phyloP scores from a whole-genome alignment of 2,329 filamentous ascomycete genomes.

The Massarina eburnea region DNA sequence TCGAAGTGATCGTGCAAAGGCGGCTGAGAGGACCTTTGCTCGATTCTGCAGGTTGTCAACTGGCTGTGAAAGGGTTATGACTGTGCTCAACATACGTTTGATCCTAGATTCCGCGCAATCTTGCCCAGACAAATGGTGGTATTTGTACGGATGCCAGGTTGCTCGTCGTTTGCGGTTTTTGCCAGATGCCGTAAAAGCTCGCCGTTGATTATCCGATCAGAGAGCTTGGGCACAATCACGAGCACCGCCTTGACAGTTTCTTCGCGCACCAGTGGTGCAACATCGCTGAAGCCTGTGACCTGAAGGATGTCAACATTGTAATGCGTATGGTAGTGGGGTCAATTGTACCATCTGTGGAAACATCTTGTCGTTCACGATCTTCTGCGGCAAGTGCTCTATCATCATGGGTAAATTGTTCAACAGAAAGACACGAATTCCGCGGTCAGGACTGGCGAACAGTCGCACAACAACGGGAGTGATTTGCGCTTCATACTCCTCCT shows the following conservation, averaged over 20 bases:
- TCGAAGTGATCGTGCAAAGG: conserved; percentile 83
- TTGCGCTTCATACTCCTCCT: conserved; percentile 84
- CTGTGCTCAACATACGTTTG: conserved; percentile 46
- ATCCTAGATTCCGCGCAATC: conserved; percentile 85
- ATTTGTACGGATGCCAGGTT: conserved; percentile 95
- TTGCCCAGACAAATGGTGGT: conserved; percentile 97
- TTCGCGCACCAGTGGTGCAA: conserved; percentile 87
- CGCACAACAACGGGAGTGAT: conserved; percentile 85
- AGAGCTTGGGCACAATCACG: conserved; percentile 82
- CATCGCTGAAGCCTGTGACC: conserved; percentile 92
- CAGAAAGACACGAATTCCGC: conserved; percentile 86
- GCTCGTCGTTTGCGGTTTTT: conserved; percentile 95
- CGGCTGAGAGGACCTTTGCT: conserved; percentile 87
- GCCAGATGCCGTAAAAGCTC: conserved; percentile 88
- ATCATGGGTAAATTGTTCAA: conserved; percentile 86
- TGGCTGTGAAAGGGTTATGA: background rate
- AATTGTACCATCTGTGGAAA: conserved; percentile 78
- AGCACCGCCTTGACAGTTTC: conserved; percentile 95
- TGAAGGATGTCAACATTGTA: conserved; percentile 24
- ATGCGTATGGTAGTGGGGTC: background rate
- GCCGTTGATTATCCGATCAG: conserved; percentile 89
- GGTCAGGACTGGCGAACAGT: conserved; percentile 86
- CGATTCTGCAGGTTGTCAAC: conserved; percentile 59
- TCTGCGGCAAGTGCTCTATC: conserved; percentile 87
- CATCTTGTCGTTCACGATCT: conserved; percentile 91